Conservation (phyloP, 768 basidiomycete genomes). For the Amanita rimosa region DNA sequence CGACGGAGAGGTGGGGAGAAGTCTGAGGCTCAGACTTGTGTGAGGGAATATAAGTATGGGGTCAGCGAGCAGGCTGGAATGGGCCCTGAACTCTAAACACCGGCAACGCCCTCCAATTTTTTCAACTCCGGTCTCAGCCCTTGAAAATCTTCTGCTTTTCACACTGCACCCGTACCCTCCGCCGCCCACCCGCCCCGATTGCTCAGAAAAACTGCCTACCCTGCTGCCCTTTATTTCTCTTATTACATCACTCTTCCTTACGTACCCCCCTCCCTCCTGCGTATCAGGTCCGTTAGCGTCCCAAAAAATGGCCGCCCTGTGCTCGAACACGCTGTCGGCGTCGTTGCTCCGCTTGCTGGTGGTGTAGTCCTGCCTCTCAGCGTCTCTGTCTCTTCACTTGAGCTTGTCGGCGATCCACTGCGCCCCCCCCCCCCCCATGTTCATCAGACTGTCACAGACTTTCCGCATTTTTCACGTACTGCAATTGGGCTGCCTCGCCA, state of each 20-base stretch:
- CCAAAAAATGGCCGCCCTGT: conserved; percentile 40
- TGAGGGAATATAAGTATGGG: conserved; percentile 33
- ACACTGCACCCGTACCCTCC: conserved; percentile 7
- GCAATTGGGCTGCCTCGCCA: conserved; percentile 39
- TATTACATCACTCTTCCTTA: not conserved
- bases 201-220: not conserved
- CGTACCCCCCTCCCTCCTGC: conserved; percentile 16
- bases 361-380: conserved; percentile 22
- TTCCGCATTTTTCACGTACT: no score
- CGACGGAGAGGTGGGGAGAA: conserved; percentile 17
- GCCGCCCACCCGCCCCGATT: conserved; percentile 6
- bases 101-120: conserved; percentile 38
- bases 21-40: no score
- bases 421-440: conserved; percentile 9
- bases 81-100: conserved; percentile 35
- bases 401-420: conserved; percentile 17
- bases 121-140: conserved; percentile 34
- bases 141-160: conserved; percentile 19
- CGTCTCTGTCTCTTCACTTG: conserved; percentile 15
- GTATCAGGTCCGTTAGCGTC: conserved; percentile 53
- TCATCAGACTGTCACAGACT: no score
- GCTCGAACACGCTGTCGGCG: conserved; percentile 35
- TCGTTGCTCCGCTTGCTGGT: conserved; percentile 43
- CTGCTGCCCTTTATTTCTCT: not conserved
- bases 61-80: conserved; percentile 28